Evolutionary conservation across 2,329 filamentous ascomycete species (phyloP), one percentile per base, ranked within the genome.

Genomic region (Fusarium xylarioides): DNA sequence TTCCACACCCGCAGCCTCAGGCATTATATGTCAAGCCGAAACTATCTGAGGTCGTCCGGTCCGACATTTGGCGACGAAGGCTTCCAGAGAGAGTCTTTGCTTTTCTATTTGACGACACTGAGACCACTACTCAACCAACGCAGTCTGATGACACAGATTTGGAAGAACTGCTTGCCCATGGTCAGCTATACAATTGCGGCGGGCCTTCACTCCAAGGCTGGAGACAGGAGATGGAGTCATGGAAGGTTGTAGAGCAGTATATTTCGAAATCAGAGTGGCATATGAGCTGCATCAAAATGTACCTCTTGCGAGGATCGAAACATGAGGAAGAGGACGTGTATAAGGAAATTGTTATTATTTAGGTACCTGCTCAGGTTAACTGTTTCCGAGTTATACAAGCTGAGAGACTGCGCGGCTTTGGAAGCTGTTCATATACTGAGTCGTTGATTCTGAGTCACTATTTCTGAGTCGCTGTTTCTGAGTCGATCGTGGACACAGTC

Each of bases 131-230:
- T n/a, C n/a, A n/a, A n/a, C n/a, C n/a, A n/a, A n/a, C n/a, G n/a
- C n/a, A 10, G 0, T 11, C 18, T 4, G 6, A 6, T 3, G 14
- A 12, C 4, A 8, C 5, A 3, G 6, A 1, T 4, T n/a, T 38
- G 16, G n/a, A 35, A 32, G 21, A 18, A 6, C 0, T 32, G 3
- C 4, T 62, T 14, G 4, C 2, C 5, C 1, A 8, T 11, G 11
- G 12, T 4, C 18, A 44, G 10, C 6, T 1, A 6, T 7, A 2
- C 15, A 4, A 14, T 4, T 16, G 1, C 4, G 11, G 23, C 7
- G 11, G 21, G 7, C 26, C 47, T 4, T n/a, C 28, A 4, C 8
- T 10, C 7, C 14, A 38, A 3, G 2, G 0, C 7, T 53, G 57
- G 58, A 64, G 38, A 8, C 38, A 38, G 7, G 8, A 44, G 11